Evolutionary conservation across 805 yeast species (phyloP).

Genomic region (Saccharomyces kudriavzevii): DNA sequence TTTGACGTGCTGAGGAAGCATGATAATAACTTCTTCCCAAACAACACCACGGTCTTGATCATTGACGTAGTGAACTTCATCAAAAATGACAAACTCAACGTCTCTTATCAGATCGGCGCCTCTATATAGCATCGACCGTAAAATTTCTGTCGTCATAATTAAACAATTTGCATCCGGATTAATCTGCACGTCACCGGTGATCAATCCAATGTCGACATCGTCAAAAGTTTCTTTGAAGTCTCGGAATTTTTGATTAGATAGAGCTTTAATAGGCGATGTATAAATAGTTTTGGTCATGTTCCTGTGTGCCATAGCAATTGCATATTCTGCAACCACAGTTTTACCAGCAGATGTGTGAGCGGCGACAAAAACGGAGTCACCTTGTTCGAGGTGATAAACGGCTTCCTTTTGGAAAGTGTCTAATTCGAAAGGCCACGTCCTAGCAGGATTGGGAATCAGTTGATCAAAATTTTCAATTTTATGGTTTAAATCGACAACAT

Average conservation of each 20-base stretch:
- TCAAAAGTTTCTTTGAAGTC: conserved; percentile 76
- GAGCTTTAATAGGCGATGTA: conserved; percentile 90
- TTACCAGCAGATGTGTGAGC: conserved; percentile 99
- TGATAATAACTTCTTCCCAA: conserved; percentile 98
- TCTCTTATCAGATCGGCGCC: conserved; percentile 96
- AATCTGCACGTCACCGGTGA: conserved; percentile 96
- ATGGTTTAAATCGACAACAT: conserved; percentile 81
- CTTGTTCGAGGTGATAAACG: conserved; percentile 89
- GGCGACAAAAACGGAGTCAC: conserved; percentile 96
- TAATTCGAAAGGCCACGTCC: conserved; percentile 89
- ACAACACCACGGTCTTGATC: conserved; percentile 97
- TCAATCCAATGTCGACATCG: conserved; percentile 81
- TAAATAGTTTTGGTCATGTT: conserved; percentile 96
- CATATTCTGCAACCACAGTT: conserved; percentile 96
- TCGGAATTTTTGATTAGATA: conserved; percentile 83
- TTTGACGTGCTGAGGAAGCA: conserved; percentile 94
- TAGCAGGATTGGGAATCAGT: conserved; percentile 85
- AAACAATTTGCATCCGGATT: conserved; percentile 94
- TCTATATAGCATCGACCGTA: conserved; percentile 88
- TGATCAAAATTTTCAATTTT: conserved; percentile 77
- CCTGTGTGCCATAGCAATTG: conserved; percentile 91
- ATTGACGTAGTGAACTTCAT: conserved; percentile 96
- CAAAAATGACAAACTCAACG: conserved; percentile 94
- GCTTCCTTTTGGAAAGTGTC: conserved; percentile 97
- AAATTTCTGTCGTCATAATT: conserved; percentile 95